Base-by-base conservation (phyloP, 2,329 filamentous ascomycete genomes). In the Cytospora piceae region DNA sequence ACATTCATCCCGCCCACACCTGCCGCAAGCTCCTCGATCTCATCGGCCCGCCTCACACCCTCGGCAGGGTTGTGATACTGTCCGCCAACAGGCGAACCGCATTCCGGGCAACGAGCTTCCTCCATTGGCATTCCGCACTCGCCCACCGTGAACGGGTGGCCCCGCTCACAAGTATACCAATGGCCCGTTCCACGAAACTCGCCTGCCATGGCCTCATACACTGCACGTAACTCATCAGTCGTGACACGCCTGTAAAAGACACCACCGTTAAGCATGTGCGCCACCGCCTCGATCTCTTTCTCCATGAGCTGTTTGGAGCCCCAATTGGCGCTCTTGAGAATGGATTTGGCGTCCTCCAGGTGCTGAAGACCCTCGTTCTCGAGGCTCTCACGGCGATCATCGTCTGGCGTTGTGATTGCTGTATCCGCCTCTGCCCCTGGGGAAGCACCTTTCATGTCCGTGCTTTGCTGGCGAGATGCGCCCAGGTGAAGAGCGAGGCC, bases 121-220 rank as follows among this genome's bases (percentile, higher is more conserved):
- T 91, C 67, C 85, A 90, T 89, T 0, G 88, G 85, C 81, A 86
- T 85, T 1, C 88, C 88, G 70, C 88, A 90, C 67, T 90, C 85
- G 0, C 87, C 87, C 37, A 90, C 80, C 0, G 87, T 85, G 69
- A 91, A 89, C 3, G 84, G 82, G 71, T 89, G 85, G 2, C 82
- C 81, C 65, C 87, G 86, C 29, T 69, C 73, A 68, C 85, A 89
- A 0, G 75, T 79, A 72, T 89, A 90, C 87, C 87, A 90, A 68
- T 88, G 85, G 0, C 87, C 87, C 0, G 81, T 85, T 0, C 83
- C 81, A 0, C 61, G 67, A 46, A 86, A 82, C 67, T 84, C 82
- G 0, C 57, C 64, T 0, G 80, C 72, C 84, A 88, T 87, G 2
- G 85, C 85, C 1, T 68, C 61, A 60, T 83, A 78, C 2, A 87